These are phyloP conservation scores for Lichtheimia ramosa DNA, from an alignment of 371 early-diverging fungal species.

Conservation along the genomic window DNA sequence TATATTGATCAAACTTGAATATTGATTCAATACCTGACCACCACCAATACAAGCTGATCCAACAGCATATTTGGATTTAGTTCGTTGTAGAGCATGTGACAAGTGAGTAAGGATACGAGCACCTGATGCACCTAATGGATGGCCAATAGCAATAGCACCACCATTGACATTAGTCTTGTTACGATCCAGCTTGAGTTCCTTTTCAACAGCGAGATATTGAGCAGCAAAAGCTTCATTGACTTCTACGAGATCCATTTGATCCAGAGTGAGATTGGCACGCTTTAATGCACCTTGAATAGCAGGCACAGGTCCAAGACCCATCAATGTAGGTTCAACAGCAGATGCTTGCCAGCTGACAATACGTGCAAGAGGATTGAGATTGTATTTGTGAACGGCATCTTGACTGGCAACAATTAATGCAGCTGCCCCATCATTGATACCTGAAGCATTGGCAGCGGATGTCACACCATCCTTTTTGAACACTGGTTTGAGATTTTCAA, in stretches of 20 bases:
- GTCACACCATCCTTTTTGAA: slow-evolving; percentile 92
- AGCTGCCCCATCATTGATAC: slow-evolving; percentile 96
- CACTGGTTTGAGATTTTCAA: slow-evolving; percentile 82
- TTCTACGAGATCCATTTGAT: slow-evolving; percentile 91
- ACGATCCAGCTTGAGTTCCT: slow-evolving; percentile 82
- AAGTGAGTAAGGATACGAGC: slow-evolving; percentile 91
- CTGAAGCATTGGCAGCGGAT: slow-evolving; percentile 95
- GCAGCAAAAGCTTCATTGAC: slow-evolving; percentile 99
- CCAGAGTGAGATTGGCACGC: slow-evolving; percentile 75
- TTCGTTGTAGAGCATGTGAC: slow-evolving; percentile 80
- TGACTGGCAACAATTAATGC: slow-evolving; percentile 88
- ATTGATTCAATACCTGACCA: slow-evolving; percentile 67
- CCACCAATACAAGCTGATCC: slow-evolving; percentile 95
- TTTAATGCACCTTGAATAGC: slow-evolving; percentile 89
- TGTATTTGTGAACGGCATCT: slow-evolving; percentile 80
- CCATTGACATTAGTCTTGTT: slow-evolving; percentile 86
- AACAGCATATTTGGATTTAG: slow-evolving; percentile 81
- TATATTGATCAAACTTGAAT: no score
- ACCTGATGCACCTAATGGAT: slow-evolving; percentile 97
- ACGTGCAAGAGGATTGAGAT: slow-evolving; percentile 82
- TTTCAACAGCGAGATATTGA: slow-evolving; percentile 89
- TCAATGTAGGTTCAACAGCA: slow-evolving; percentile 83
- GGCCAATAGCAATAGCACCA: slow-evolving; percentile 97
- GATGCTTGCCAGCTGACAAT: slow-evolving; percentile 86
- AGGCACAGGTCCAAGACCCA: slow-evolving; percentile 95